Conservation (phyloP, 352 stramenopile genomes). For the Pythium volutum region DNA sequence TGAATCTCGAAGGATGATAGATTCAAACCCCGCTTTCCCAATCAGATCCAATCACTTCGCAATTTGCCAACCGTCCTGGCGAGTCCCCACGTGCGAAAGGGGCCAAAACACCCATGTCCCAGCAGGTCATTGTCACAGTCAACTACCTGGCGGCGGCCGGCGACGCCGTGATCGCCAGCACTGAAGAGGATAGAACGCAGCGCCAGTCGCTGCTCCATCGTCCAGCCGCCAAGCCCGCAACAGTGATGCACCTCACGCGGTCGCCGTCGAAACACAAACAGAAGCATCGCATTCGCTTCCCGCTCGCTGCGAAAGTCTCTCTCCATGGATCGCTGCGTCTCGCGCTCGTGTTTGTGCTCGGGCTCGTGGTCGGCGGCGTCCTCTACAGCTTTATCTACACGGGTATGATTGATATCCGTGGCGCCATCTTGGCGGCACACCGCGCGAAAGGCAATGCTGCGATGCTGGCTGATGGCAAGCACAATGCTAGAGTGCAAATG, state of each 20-base stretch:
- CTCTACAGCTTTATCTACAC: conserved; percentile 7
- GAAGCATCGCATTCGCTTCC: background rate
- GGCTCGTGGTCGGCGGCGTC: conserved; percentile 1
- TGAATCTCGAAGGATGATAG: too few relatives aligned
- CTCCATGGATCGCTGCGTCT: background rate
- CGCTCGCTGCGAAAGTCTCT: background rate
- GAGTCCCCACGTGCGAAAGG: too few relatives aligned
- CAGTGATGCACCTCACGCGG: background rate
- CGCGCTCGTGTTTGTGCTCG: conserved; percentile 5
- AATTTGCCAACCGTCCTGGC: too few relatives aligned
- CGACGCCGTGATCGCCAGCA: too few relatives aligned
- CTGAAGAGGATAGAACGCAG: background rate
- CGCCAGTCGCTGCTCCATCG: background rate
- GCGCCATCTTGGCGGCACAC: conserved; percentile 5
- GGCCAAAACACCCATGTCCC: too few relatives aligned
- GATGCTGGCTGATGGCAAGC: background rate
- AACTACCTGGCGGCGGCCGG: too few relatives aligned
- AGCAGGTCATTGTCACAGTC: too few relatives aligned
- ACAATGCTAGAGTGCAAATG: background rate
- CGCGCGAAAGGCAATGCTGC: conserved; percentile 4
- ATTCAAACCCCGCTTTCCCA: too few relatives aligned
- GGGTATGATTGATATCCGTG: conserved; percentile 9
- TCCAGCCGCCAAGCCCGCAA: background rate
- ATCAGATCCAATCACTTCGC: too few relatives aligned
- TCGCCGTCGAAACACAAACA: conserved; percentile 2